These are phyloP conservation scores for Arthrobotrys sinensis DNA, from an alignment of 2,329 filamentous ascomycete genomes.

Conservation along the genomic window DNA sequence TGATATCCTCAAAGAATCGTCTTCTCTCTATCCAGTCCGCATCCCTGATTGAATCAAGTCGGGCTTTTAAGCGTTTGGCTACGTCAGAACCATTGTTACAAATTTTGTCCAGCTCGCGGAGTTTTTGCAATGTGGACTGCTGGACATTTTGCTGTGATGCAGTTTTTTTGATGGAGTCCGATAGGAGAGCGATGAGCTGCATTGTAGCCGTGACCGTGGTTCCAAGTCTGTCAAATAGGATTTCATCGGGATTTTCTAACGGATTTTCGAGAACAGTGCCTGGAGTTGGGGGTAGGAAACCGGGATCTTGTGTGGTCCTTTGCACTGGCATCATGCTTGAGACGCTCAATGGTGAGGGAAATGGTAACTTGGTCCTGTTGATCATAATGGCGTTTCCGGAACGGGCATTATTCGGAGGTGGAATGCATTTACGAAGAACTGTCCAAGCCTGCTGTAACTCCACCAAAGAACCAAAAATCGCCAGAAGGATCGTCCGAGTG, in stretches of 20 bases:
- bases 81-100: conserved; percentile 63
- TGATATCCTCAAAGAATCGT: conserved; percentile 65
- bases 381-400: conserved; percentile 22
- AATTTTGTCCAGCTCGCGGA: conserved; percentile 63
- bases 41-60: conserved; percentile 63
- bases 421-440: conserved; percentile 62
- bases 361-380: conserved; percentile 32
- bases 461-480: conserved; percentile 64
- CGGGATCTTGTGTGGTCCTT: conserved; percentile 29
- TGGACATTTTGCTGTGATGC: conserved; percentile 63
- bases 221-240: conserved; percentile 63
- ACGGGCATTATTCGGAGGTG: conserved; percentile 35
- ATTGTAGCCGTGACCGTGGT: conserved; percentile 62
- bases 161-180: conserved; percentile 63
- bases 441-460: conserved; percentile 64
- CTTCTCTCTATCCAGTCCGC: conserved; percentile 63
- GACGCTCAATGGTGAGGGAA: conserved; percentile 41
- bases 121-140: conserved; percentile 63
- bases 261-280: conserved; percentile 59
- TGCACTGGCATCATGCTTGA: conserved; percentile 11
- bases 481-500: conserved; percentile 63
- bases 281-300: conserved; percentile 59
- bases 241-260: conserved; percentile 60
- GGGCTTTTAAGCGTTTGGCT: conserved; percentile 62
- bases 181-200: conserved; percentile 62